phyloP scores from a whole-genome alignment of 345 rosid genomes.

The Dipteronia dyeriana region DNA sequence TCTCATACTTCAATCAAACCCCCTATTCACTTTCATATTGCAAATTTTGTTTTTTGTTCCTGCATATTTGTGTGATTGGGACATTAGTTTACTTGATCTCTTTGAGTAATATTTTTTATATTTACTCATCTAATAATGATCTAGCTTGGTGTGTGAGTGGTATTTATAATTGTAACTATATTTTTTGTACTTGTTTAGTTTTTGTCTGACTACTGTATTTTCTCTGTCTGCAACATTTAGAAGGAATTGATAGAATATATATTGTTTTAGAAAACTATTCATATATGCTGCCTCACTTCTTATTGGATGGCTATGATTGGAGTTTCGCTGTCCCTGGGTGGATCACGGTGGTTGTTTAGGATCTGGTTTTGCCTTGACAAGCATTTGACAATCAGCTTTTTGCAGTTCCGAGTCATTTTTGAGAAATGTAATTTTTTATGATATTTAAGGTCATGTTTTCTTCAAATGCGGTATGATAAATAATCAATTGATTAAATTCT shows the following conservation, averaged over 20 bases:
- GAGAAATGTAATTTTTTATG: background rate
- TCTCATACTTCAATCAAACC: too few species aligned
- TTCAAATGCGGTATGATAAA: background rate
- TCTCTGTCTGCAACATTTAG: background rate
- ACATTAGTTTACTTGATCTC: background rate
- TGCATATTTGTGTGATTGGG: too few species aligned
- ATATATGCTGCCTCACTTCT: background rate
- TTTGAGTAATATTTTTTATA: background rate
- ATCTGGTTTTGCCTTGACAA: background rate
- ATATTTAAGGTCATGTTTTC: background rate
- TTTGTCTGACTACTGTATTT: background rate
- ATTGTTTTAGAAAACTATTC: background rate
- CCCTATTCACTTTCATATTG: too few species aligned
- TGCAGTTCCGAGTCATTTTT: background rate
- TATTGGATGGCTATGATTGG: background rate
- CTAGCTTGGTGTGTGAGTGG: background rate
- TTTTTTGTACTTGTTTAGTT: background rate
- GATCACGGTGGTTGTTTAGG: background rate
- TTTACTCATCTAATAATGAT: background rate
- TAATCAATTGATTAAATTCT: background rate
- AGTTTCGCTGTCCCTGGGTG: background rate
- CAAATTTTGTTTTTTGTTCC: too few species aligned
- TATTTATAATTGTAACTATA: background rate
- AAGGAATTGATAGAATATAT: background rate
- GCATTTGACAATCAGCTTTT: background rate